Evolutionary conservation across 495 filamentous ascomycete species (phyloP).

Genomic region (Daldinia vernicosa): DNA sequence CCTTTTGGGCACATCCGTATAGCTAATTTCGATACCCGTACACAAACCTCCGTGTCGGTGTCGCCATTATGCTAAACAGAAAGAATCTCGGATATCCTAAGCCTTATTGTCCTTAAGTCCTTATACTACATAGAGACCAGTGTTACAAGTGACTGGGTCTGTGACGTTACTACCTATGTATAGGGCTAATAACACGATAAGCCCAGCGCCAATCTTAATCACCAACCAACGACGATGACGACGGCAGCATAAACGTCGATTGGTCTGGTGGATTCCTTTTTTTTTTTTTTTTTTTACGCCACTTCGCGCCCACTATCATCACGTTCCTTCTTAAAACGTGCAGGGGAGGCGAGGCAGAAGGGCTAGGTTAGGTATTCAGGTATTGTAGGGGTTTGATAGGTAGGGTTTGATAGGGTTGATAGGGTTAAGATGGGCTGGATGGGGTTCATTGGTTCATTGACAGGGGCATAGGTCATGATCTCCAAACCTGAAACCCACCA

Average conservation of each 20-base stretch:
- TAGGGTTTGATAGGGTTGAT: background rate
- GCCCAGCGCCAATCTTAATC: conserved; percentile 13
- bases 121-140: background rate
- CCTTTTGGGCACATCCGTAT: conserved; percentile 39
- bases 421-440: background rate
- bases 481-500: conserved; percentile 46
- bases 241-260: background rate
- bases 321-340: conserved; percentile 49
- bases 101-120: no score
- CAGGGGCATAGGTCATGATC: conserved; percentile 41
- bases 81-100: no score
- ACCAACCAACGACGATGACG: no score
- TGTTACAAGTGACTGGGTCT: conserved; percentile 19
- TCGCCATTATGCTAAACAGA: conserved; percentile 7
- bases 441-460: conserved; percentile 7
- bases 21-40: conserved; percentile 27
- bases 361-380: background rate
- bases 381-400: conserved; percentile 24
- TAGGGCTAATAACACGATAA: conserved; percentile 2
- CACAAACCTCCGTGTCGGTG: conserved; percentile 14
- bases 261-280: conserved; percentile 1
- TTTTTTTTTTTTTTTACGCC: no score
- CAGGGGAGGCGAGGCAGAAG: conserved; percentile 32
- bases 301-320: background rate
- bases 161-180: no score